phyloP scores from a whole-genome alignment of 495 filamentous ascomycete species.

The Daldinia vernicosa region DNA sequence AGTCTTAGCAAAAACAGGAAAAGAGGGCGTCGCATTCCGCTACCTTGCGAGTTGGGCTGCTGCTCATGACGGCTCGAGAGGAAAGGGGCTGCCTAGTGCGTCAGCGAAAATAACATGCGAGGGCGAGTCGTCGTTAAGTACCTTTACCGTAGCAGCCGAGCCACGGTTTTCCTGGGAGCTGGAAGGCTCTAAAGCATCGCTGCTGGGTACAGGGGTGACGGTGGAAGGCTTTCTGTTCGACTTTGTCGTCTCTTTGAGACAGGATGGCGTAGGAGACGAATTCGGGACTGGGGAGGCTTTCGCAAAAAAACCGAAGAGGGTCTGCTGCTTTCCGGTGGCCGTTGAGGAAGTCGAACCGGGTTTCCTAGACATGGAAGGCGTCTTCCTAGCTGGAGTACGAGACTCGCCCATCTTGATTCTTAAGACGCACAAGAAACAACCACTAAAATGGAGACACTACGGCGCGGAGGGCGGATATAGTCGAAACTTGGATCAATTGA shows the following conservation, averaged over 20 bases:
- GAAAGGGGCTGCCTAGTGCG: slow-evolving; percentile 43
- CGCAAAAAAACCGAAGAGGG: slow-evolving; percentile 87
- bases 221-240: slow-evolving; percentile 57
- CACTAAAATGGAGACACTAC: not conserved
- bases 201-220: slow-evolving; percentile 82
- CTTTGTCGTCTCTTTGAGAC: slow-evolving; percentile 56
- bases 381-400: slow-evolving; percentile 54
- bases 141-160: slow-evolving; percentile 53
- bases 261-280: slow-evolving; percentile 45
- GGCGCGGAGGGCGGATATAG: not conserved
- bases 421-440: not conserved
- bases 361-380: slow-evolving; percentile 54
- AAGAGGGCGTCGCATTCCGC: not conserved
- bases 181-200: slow-evolving; percentile 67
- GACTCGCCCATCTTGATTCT: slow-evolving; percentile 42
- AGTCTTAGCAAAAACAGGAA: not conserved
- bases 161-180: slow-evolving; percentile 66
- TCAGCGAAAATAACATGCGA: slow-evolving; percentile 51
- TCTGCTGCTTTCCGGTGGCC: slow-evolving; percentile 72
- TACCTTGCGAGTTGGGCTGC: slow-evolving; percentile 72
- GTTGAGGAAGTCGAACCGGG: slow-evolving; percentile 42
- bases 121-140: slow-evolving; percentile 51
- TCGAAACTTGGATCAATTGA: not conserved
- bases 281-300: slow-evolving; percentile 56
- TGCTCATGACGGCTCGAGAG: slow-evolving; percentile 44